Conservation (phyloP, 164 flowering plant species). For the Saururus chinensis region DNA sequence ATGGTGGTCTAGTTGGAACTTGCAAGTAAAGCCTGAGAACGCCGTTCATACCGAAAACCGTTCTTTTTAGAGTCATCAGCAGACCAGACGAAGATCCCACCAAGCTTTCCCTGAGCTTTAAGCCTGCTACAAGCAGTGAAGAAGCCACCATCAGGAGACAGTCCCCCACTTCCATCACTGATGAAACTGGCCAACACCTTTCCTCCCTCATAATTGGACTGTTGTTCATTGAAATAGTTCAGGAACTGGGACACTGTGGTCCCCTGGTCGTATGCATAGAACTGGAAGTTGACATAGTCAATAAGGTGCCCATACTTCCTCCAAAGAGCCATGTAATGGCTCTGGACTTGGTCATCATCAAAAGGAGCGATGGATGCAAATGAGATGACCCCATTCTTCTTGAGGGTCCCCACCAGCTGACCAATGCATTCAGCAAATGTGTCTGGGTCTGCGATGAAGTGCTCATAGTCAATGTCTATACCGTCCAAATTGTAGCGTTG, state of each 20-base stretch:
- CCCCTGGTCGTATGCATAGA: conserved; percentile 41
- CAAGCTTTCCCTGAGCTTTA: conserved; percentile 22
- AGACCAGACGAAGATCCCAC: conserved; percentile 52
- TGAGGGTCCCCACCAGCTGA: conserved; percentile 23
- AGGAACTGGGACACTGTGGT: conserved; percentile 40
- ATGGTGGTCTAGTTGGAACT: neutral
- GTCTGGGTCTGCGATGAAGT: conserved; percentile 26
- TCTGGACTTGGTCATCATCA: conserved; percentile 33
- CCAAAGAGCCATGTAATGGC: conserved; percentile 42
- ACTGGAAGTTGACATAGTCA: conserved; percentile 56
- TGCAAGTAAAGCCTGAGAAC: conserved; percentile 34
- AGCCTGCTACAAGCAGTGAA: conserved; percentile 39
- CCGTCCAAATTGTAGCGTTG: conserved; percentile 34
- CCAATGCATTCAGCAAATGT: conserved; percentile 48
- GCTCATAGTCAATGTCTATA: conserved; percentile 48
- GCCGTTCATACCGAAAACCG: conserved; percentile 34
- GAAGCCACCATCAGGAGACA: conserved; percentile 36
- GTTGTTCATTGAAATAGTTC: conserved; percentile 23
- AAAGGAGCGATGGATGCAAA: conserved; percentile 53
- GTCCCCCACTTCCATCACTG: conserved; percentile 36
- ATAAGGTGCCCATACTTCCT: conserved; percentile 26
- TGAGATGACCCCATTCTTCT: conserved; percentile 24
- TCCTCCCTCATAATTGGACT: conserved; percentile 32
- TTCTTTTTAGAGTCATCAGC: conserved; percentile 44
- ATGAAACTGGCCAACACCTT: conserved; percentile 33